Evolutionary conservation across 2,329 filamentous ascomycete species (phyloP).

Genomic region (Colletotrichum brevisporum): DNA sequence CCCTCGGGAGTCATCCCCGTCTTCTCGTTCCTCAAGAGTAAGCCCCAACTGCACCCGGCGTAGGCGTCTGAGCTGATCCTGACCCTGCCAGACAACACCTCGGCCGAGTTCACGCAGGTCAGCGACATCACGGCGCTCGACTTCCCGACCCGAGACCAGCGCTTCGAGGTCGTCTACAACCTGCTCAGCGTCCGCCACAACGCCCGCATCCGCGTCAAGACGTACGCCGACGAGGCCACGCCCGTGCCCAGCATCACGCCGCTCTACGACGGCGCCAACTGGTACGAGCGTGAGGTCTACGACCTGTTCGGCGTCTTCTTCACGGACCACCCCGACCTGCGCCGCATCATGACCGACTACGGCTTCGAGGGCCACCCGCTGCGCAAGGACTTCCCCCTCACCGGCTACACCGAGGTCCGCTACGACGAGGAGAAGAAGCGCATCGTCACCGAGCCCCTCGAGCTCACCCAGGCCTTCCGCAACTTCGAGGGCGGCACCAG

Average conservation of each 20-base stretch:
- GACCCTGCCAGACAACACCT: conserved; percentile 81
- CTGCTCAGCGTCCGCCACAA: conserved; percentile 96
- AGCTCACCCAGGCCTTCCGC: conserved; percentile 97
- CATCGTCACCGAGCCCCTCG: conserved; percentile 96
- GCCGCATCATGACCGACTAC: conserved; percentile 99
- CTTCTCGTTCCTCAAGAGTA: conserved; percentile 92
- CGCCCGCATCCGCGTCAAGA: conserved; percentile 97
- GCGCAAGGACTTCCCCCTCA: conserved; percentile 97
- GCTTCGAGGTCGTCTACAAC: conserved; percentile 99
- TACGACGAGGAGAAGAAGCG: conserved; percentile 99
- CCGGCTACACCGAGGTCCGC: conserved; percentile 96
- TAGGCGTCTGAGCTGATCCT: not conserved
- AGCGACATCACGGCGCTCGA: conserved; percentile 95
- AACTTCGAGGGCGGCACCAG: conserved; percentile 95
- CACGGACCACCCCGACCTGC: conserved; percentile 91
- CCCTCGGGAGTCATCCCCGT: conserved; percentile 91
- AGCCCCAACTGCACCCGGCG: conserved; percentile 21
- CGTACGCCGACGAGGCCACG: conserved; percentile 95
- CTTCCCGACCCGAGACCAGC: conserved; percentile 94
- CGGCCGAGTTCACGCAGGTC: conserved; percentile 95
- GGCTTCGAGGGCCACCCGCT: conserved; percentile 98
- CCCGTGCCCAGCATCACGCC: conserved; percentile 90
- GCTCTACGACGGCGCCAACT: conserved; percentile 95
- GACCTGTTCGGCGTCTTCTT: conserved; percentile 99
- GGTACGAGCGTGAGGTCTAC: conserved; percentile 98